phyloP scores from a whole-genome alignment of 164 flowering plant genomes.

The Berberis vulgaris region DNA sequence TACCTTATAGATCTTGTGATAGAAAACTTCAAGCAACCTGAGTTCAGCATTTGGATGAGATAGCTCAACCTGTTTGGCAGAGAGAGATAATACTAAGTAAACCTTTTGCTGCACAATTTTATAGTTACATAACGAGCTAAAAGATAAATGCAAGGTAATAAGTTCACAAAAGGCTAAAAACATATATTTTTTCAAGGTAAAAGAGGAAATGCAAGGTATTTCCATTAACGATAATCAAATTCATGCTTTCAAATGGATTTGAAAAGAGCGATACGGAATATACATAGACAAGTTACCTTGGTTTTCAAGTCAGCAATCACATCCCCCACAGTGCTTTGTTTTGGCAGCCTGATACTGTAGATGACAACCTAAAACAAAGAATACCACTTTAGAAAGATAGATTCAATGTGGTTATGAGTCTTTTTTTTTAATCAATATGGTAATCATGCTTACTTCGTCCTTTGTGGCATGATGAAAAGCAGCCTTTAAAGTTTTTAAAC shows the following conservation, averaged over 20 bases:
- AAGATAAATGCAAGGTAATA: not conserved
- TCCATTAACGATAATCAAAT: not conserved
- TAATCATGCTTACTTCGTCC: slow-evolving; percentile 25
- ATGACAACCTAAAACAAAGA: slow-evolving; percentile 31
- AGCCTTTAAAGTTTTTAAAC: slow-evolving; percentile 28
- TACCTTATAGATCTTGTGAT: slow-evolving; percentile 66
- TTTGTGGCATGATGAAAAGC: slow-evolving; percentile 37
- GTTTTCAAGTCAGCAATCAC: slow-evolving; percentile 41
- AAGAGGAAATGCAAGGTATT: not conserved
- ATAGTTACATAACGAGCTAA: not conserved
- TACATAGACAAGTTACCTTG: slow-evolving; percentile 23
- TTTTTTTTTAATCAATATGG: not conserved
- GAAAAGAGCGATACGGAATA: not conserved
- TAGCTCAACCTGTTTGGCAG: slow-evolving; percentile 42
- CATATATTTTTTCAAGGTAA: not conserved
- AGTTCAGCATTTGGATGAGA: slow-evolving; percentile 56
- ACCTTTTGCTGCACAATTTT: not conserved
- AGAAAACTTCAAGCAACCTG: slow-evolving; percentile 56
- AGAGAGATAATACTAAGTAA: not conserved
- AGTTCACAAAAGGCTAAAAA: not conserved
- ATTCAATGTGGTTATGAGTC: not conserved
- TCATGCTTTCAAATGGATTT: not conserved
- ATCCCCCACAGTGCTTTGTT: slow-evolving; percentile 56
- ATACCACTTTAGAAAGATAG: not conserved
- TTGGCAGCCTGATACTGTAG: slow-evolving; percentile 47